Evolutionary conservation across 78 protist species (phyloP).

Genomic region (Neovahlkampfia damariscottae): DNA sequence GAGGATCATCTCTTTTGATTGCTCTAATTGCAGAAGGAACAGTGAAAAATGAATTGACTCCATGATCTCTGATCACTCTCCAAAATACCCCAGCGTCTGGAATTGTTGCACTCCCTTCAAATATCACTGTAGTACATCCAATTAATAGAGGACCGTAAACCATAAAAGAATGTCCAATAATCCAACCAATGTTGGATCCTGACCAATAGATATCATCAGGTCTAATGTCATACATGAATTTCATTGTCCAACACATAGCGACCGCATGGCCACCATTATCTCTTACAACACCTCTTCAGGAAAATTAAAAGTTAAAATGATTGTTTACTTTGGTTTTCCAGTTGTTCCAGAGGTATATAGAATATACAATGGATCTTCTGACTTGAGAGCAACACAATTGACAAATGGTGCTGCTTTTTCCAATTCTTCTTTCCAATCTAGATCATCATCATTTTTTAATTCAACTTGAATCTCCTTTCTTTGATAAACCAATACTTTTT

Average conservation of each 20-base stretch:
- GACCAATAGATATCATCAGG: slow-evolving; percentile 40
- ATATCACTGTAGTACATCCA: slow-evolving; percentile 26
- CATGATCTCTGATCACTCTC: slow-evolving; percentile 10
- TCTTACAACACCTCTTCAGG: no score
- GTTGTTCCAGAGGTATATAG: slow-evolving; percentile 85
- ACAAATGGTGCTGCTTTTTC: neutral
- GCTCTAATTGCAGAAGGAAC: slow-evolving; percentile 39
- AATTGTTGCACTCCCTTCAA: slow-evolving; percentile 30
- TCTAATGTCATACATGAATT: slow-evolving; percentile 19
- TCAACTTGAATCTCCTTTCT: neutral
- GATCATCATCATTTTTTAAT: neutral
- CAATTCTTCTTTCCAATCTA: no score
- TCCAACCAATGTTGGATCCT: slow-evolving; percentile 39
- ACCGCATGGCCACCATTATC: slow-evolving; percentile 47
- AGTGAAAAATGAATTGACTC: slow-evolving; percentile 5
- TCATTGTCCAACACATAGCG: slow-evolving; percentile 26
- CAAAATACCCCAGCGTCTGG: slow-evolving; percentile 22
- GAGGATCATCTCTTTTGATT: slow-evolving; percentile 25
- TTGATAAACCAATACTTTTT: neutral
- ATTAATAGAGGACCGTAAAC: slow-evolving; percentile 39
- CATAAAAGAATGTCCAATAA: slow-evolving; percentile 32
- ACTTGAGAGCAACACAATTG: neutral
- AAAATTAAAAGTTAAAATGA: no score
- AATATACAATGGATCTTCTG: slow-evolving; percentile 63
- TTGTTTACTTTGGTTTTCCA: slow-evolving; percentile 74